Conservation (phyloP, 129 eudicot genomes). For the Apium graveolens region DNA sequence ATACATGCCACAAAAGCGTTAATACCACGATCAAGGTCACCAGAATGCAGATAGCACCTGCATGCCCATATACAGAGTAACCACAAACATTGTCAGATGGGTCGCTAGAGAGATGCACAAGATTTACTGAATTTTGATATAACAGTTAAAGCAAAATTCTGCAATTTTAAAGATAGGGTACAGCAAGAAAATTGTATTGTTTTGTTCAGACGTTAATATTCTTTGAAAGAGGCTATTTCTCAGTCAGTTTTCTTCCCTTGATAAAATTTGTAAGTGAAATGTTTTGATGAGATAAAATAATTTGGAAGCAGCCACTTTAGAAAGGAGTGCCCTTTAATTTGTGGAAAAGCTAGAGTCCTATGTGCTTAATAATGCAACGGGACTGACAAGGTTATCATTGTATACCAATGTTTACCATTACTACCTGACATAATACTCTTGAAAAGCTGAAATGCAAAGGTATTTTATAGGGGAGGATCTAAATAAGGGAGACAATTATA, state of each 20-base stretch:
- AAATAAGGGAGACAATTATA: not conserved
- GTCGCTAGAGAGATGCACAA: not conserved
- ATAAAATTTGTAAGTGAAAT: not conserved
- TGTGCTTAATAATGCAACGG: not conserved
- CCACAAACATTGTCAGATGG: not conserved
- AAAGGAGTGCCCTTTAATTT: not conserved
- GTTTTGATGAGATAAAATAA: not conserved
- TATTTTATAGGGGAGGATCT: not conserved
- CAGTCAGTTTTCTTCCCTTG: not conserved
- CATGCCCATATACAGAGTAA: conserved; percentile 22
- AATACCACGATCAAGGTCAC: conserved; percentile 62
- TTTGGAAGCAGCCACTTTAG: not conserved
- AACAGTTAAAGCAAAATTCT: not conserved
- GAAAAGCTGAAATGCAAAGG: not conserved
- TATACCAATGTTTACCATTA: not conserved
- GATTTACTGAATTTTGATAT: not conserved
- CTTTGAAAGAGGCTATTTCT: not conserved
- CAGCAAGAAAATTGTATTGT: not conserved
- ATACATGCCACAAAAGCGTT: conserved; percentile 59
- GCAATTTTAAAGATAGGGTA: not conserved
- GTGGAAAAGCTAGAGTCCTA: not conserved
- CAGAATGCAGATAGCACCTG: conserved; percentile 74
- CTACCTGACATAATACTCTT: not conserved
- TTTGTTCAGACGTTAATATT: not conserved
- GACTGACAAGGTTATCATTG: not conserved